These are phyloP conservation scores for Pseudocercospora vitis DNA, from an alignment of 2,329 filamentous ascomycete genomes.

Conservation along the genomic window DNA sequence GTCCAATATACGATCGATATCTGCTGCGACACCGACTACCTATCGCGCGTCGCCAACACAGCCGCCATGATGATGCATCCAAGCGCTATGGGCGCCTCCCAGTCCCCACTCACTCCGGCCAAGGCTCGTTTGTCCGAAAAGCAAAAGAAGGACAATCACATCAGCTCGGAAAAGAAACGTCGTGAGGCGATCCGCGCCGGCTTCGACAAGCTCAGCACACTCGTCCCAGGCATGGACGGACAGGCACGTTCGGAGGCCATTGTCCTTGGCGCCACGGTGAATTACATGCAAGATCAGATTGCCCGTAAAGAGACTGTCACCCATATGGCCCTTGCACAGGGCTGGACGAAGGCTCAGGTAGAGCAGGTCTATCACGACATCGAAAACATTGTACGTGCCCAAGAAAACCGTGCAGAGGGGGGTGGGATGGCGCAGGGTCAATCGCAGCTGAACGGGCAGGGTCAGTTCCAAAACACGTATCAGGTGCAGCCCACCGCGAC, in stretches of 20 bases:
- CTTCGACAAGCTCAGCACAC: constrained; percentile 75
- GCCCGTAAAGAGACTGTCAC: constrained; percentile 39
- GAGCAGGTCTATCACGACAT: constrained; percentile 18
- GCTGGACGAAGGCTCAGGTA: constrained; percentile 19
- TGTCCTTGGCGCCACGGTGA: constrained; percentile 63
- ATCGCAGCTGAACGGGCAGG: background rate
- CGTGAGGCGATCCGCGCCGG: constrained; percentile 76
- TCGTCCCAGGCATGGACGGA: constrained; percentile 79
- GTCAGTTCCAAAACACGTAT: constrained; percentile 2
- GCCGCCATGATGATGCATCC: constrained; percentile 7
- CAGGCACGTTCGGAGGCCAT: constrained; percentile 82
- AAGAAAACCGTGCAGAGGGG: background rate
- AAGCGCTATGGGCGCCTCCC: constrained; percentile 6
- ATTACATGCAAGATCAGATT: constrained; percentile 46
- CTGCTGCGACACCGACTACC: background rate
- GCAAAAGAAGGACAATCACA: constrained; percentile 74
- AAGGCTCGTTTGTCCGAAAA: constrained; percentile 67
- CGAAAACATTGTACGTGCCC: constrained; percentile 15
- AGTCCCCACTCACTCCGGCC: constrained; percentile 15
- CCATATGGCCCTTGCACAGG: constrained; percentile 35
- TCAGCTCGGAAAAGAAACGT: constrained; percentile 66
- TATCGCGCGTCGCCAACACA: background rate
- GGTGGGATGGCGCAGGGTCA: background rate
- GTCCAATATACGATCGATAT: too few species aligned
- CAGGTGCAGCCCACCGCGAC: too few species aligned